These are phyloP conservation scores for Haplosporangium sp. DNA, from an alignment of 371 early-diverging fungal species.

Conservation along the genomic window DNA sequence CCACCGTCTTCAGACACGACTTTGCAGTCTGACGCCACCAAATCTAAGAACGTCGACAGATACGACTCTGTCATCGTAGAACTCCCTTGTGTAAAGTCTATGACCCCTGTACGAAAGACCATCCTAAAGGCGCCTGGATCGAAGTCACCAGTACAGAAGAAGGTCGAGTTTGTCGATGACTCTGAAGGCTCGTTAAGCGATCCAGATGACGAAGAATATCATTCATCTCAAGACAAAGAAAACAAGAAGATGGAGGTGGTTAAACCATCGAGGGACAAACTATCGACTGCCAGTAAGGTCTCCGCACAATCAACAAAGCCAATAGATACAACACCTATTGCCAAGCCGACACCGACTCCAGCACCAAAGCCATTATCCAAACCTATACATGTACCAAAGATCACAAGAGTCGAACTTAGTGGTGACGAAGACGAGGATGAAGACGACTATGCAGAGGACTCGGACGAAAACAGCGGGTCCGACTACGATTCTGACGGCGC, in stretches of 20 bases:
- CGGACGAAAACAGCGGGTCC: constrained; percentile 16
- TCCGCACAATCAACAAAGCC: background rate
- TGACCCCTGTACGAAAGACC: constrained; percentile 9
- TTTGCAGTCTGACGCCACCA: constrained; percentile 20
- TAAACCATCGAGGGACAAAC: too few species aligned
- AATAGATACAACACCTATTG: background rate
- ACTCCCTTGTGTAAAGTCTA: constrained; percentile 5
- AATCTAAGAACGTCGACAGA: background rate
- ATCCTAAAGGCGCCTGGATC: constrained; percentile 38
- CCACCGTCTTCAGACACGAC: constrained; percentile 12
- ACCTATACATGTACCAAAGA: background rate
- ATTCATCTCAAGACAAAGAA: constrained; percentile 8
- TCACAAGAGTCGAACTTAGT: constrained; percentile 16
- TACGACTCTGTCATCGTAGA: constrained; percentile 5
- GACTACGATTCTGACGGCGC: constrained; percentile 36
- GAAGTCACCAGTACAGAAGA: constrained; percentile 35
- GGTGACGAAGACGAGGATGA: constrained; percentile 26
- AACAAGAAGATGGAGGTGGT: constrained; percentile 3
- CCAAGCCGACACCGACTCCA: too few species aligned
- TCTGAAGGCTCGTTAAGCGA: constrained; percentile 40
- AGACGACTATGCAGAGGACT: constrained; percentile 17
- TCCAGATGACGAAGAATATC: constrained; percentile 19
- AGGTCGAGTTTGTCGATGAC: constrained; percentile 45
- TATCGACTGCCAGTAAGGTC: too few species aligned
- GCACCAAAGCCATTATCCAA: background rate